Conservation (phyloP, 1,139 yeast species). For the Keqinozyma sinolaborantium region DNA sequence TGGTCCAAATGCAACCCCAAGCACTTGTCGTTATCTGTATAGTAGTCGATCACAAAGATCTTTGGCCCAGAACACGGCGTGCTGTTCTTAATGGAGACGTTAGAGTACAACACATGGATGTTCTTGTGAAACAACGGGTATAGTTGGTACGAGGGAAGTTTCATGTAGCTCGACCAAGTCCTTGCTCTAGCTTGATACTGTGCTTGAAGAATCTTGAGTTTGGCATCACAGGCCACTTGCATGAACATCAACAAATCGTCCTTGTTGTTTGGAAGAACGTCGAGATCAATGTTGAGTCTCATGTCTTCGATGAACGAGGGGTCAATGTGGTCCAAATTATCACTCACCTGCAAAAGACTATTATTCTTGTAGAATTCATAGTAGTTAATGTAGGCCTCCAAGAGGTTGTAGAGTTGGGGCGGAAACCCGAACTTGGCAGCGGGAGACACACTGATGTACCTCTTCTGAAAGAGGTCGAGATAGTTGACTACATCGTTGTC, state of each 20-base stretch:
- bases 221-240: constrained; percentile 29
- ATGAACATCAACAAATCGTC: constrained; percentile 37
- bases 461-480: constrained; percentile 44
- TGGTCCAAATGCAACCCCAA: constrained; percentile 87
- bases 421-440: constrained; percentile 70
- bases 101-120: constrained; percentile 72
- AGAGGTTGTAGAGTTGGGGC: constrained; percentile 50
- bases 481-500: constrained; percentile 41
- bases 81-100: constrained; percentile 79
- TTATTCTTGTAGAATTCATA: constrained; percentile 26
- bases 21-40: constrained; percentile 88
- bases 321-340: constrained; percentile 18
- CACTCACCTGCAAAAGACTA: constrained; percentile 19
- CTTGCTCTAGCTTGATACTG: constrained; percentile 34
- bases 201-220: constrained; percentile 22
- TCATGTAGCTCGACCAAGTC: constrained; percentile 39
- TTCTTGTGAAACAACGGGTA: constrained; percentile 64
- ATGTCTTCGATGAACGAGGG: constrained; percentile 22
- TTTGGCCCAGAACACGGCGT: constrained; percentile 95
- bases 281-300: constrained; percentile 21
- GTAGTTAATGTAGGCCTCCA: constrained; percentile 49
- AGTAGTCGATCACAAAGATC: constrained; percentile 75
- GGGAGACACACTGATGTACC: constrained; percentile 71
- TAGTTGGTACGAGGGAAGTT: constrained; percentile 37
- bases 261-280: constrained; percentile 32